A percentile compares a stretch with the other conserved stretches of the same genome.
phyloP scores from a whole-genome alignment of 2,329 filamentous ascomycete species.

The Hypoxylon sp. region DNA sequence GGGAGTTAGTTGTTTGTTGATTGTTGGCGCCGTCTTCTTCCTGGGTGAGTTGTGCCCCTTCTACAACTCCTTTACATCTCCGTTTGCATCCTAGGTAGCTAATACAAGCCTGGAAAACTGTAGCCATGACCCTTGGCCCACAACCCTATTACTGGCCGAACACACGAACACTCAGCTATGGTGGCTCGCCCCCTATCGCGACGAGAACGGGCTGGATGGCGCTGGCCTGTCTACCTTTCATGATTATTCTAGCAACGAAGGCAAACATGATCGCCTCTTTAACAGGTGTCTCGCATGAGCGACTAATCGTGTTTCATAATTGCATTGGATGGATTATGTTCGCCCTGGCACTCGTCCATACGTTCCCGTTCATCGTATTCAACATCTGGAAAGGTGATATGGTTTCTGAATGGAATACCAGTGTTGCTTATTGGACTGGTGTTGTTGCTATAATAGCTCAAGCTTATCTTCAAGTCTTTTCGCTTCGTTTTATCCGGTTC shows the following conservation, averaged over 20 bases:
- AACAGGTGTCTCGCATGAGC: constrained; percentile 65
- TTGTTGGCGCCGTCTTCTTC: constrained; percentile 56
- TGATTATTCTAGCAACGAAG: constrained; percentile 62
- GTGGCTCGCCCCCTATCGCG: constrained; percentile 61
- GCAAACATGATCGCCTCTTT: constrained; percentile 62
- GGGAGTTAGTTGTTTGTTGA: constrained; percentile 53
- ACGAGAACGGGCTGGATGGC: constrained; percentile 62
- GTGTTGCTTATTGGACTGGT: constrained; percentile 63
- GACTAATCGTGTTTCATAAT: constrained; percentile 63
- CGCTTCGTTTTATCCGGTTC: constrained; percentile 59
- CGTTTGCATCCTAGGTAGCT: background rate
- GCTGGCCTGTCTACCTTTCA: constrained; percentile 60
- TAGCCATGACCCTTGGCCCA: constrained; percentile 58
- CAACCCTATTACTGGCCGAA: constrained; percentile 66
- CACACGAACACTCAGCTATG: constrained; percentile 51
- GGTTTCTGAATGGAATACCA: constrained; percentile 54
- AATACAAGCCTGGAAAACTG: no score
- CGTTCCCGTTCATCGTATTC: constrained; percentile 66
- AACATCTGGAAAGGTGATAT: constrained; percentile 59
- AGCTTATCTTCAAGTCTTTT: constrained; percentile 64
- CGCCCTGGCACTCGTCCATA: constrained; percentile 63
- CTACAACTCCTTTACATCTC: background rate
- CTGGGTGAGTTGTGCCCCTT: constrained; percentile 44
- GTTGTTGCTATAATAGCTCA: constrained; percentile 62
- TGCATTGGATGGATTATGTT: constrained; percentile 66